Evolutionary conservation across 441 rosid species (phyloP), one percentile per base, ranked within the genome.

Genomic region (Adansonia grandidieri): DNA sequence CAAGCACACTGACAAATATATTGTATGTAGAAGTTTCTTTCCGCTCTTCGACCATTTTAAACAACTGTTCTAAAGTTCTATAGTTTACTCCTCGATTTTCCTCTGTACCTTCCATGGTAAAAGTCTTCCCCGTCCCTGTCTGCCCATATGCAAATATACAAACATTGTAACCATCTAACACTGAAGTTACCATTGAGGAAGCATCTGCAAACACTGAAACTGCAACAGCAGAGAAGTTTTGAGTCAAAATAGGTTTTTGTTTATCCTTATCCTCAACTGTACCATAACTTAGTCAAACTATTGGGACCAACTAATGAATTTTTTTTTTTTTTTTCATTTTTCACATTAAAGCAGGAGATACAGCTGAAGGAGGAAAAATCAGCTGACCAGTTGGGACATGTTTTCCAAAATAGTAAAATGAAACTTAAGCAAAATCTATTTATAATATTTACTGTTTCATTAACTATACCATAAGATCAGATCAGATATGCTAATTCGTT

Each of bases 131-230:
- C 22, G 98, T 95, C 50, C 98, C 99, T 15, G 99, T 95, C 84
- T 95, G 99, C 69, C 98, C 98, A 69, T 93, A 93, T 63, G 98
- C 99, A 85, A 95, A 93, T 77, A 95, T 93, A 77, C 98, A 95
- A 14, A 93, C 99, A 78, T 95, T 92, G 91, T 90, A 95, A 10
- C 99, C 98, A 78, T 95, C 99, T 76, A 93, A 82, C 74, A 93
- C 97, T 1, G 98, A 95, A 77, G 86, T 82, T 66, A 88, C 98
- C 87, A 95, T 58, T 4, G 95, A 95, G 19, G 95, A 89, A 50
- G 97, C 91, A 83, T 93, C 98, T 66, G 87, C 91, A 84, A 91
- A 95, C 61, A 95, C 97, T 81, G 92, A 95, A 72, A 83, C 98
- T 95, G 85, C 64, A 68, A 53, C 51, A 74, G 75, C 80, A 80